Base-by-base conservation (phyloP, 75 land plant genomes). In the Isoetes taiwanensis region DNA sequence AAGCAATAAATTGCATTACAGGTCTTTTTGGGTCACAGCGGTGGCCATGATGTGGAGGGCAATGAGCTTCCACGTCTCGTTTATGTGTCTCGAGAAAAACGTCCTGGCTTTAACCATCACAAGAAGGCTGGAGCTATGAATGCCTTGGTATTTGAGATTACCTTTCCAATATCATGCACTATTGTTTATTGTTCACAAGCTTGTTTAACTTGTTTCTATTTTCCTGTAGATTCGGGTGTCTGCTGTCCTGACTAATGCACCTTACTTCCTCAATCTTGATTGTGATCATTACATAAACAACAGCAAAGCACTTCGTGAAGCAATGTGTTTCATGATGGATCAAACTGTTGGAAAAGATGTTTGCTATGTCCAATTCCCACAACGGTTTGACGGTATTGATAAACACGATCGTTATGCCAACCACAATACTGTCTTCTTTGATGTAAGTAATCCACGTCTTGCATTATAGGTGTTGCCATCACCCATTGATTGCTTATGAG, bases 51-150 rank as follows among this genome's bases (percentile, higher is more conserved):
- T 48, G 71, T 63, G 11, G 89, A 85, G 12, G 89, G 89, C 8
- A 80, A 85, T 66, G 89, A 85, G 58, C 64, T 86, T 21, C 91
- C 91, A 42, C 83, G 91, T 0, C 71, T 86, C 35, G 91, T 86
- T 1, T 86, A 86, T 64, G 89, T 85, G 23, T 85, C 89, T 63
- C 75, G 89, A 70, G 89, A 85, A 61, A 85, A 80, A 59, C 76
- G 84, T 9, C 89, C 85, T 16, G 84, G 89, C 12, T 85, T 78
- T 62, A 78, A 85, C 21, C 89, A 84, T 34, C 91, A 86, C 78
- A 86, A 86, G 76, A 83, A 86, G 57, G 91, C 87, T 31, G 91
- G 91, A 72, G 89, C 89, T 29, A 85, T 85, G 89, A 85, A 85
- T 76, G 76, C 89, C 30, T 71, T 85, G 48, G 89, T 81, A 54